Conservation (phyloP, 2,329 filamentous ascomycete species). For the Ceratocystis huliohia region DNA sequence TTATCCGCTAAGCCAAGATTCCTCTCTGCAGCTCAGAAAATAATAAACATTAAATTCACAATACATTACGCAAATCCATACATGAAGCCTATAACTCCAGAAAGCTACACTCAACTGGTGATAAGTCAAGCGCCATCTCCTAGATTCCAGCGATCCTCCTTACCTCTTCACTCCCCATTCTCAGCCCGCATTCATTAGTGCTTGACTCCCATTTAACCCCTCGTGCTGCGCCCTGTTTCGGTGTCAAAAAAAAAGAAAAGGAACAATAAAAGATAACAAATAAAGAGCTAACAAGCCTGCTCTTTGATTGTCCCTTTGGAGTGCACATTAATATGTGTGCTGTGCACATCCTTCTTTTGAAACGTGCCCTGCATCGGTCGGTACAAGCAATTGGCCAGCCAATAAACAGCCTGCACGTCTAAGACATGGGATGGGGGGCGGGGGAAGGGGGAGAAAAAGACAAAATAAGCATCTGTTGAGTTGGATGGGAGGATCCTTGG, state of each 20-base stretch:
- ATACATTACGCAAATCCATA: too few species aligned
- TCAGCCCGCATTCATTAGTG: neutral
- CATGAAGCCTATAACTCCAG: too few species aligned
- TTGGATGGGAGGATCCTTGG: too few species aligned
- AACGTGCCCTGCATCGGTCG: neutral
- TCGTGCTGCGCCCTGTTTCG: neutral
- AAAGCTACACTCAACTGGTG: too few species aligned
- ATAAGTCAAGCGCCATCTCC: too few species aligned
- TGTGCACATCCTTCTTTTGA: conserved; percentile 9
- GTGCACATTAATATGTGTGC: neutral
- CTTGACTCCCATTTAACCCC: neutral
- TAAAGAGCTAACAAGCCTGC: neutral
- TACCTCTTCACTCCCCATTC: neutral
- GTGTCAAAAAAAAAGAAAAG: neutral
- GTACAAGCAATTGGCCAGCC: neutral
- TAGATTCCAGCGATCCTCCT: too few species aligned
- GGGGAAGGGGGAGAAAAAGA: too few species aligned
- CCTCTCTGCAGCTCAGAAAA: too few species aligned
- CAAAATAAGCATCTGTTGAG: too few species aligned
- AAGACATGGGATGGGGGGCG: neutral
- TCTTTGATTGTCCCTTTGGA: neutral
- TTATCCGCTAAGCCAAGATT: too few species aligned
- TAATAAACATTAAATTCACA: too few species aligned
- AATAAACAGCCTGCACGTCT: neutral
- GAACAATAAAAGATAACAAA: too few species aligned